These are phyloP conservation scores for Nakazawaea pomicola DNA, from an alignment of 805 yeast species.

Conservation along the genomic window DNA sequence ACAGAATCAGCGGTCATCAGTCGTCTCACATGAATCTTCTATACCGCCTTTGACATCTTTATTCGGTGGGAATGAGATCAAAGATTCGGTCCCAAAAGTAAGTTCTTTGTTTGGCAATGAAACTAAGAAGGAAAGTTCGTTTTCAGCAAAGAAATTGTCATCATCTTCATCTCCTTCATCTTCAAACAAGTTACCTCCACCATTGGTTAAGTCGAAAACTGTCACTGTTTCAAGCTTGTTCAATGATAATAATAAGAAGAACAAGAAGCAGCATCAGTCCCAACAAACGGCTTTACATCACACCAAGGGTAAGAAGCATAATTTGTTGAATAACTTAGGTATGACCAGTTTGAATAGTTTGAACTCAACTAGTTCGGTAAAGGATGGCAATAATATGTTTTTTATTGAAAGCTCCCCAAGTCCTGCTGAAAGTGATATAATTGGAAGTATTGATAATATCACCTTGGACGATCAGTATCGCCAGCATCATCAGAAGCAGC, in stretches of 20 bases:
- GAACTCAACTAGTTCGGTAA: neutral
- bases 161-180: no score
- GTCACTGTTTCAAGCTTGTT: no score
- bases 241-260: no score
- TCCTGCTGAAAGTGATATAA: constrained; percentile 18
- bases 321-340: constrained; percentile 10
- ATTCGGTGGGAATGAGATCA: constrained; percentile 1
- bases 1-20: no score
- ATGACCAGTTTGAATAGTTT: constrained; percentile 8
- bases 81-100: no score
- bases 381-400: constrained; percentile 21
- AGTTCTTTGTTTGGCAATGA: no score
- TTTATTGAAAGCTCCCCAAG: constrained; percentile 28
- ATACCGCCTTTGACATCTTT: constrained; percentile 4
- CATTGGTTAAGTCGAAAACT: no score
- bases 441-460: constrained; percentile 15
- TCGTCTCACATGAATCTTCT: neutral
- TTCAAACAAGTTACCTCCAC: no score
- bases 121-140: no score
- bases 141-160: no score
- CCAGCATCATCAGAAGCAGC: neutral
- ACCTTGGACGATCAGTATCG: constrained; percentile 5
- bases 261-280: no score
- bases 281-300: no score
- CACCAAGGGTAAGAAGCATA: constrained; percentile 2